phyloP scores from a whole-genome alignment of 1,284 basidiomycete genomes.

The Pseudozyma thailandica region DNA sequence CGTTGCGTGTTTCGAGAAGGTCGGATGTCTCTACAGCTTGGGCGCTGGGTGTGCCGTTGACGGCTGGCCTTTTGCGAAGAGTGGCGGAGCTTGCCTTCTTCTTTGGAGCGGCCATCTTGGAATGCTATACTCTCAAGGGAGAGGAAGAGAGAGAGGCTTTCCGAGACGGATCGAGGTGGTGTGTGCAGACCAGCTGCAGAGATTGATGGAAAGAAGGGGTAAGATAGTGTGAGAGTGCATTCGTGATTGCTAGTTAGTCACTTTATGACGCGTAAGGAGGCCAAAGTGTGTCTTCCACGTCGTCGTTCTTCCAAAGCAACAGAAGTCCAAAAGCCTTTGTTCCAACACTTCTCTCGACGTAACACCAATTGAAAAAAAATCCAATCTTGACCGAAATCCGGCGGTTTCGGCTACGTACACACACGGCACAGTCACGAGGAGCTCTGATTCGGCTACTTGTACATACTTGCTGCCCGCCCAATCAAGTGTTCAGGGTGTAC shows the following conservation, averaged over 20 bases:
- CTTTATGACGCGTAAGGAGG: no score
- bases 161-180: neutral
- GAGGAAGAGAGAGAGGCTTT: neutral
- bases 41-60: slow-evolving; percentile 27
- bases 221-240: neutral
- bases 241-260: no score
- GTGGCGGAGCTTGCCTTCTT: slow-evolving; percentile 14
- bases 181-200: slow-evolving; percentile 3
- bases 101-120: slow-evolving; percentile 17
- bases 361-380: neutral
- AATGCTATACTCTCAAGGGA: neutral
- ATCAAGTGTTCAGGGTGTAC: no score
- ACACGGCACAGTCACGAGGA: no score
- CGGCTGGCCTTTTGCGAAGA: slow-evolving; percentile 28
- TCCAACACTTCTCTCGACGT: neutral
- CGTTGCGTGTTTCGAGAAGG: slow-evolving; percentile 27
- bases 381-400: no score
- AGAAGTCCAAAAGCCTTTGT: neutral
- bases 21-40: slow-evolving; percentile 31
- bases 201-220: neutral
- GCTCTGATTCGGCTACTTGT: no score
- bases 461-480: no score
- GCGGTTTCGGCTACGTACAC: no score
- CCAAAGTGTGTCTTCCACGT: slow-evolving; percentile 25
- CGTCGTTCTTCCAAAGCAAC: slow-evolving; percentile 42